Percentiles rank a stretch among this genome's conserved stretches.
phyloP scores from a whole-genome alignment of 805 yeast species.

The Lipomyces sp. region DNA sequence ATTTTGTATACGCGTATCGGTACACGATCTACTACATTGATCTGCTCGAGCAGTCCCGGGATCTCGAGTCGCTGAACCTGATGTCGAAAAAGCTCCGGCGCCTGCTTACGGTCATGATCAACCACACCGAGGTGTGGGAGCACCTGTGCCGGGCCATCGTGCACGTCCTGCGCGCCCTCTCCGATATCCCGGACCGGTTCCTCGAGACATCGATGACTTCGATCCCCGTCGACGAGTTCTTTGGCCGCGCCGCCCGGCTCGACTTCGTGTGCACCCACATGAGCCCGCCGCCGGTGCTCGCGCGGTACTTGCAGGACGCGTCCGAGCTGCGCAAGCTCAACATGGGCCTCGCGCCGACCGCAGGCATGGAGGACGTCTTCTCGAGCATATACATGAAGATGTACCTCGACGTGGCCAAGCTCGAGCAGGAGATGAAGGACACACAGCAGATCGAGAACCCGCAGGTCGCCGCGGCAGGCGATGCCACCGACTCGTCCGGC shows the following conservation, averaged over 20 bases:
- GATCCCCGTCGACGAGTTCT: constrained; percentile 40
- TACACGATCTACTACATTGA: constrained; percentile 65
- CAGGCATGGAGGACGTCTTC: constrained; percentile 62
- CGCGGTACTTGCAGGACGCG: constrained; percentile 45
- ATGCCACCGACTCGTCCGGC: not conserved
- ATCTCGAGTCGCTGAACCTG: constrained; percentile 55
- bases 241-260: constrained; percentile 40
- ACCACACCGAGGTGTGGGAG: constrained; percentile 66
- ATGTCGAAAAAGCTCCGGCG: constrained; percentile 74
- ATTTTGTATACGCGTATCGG: constrained; percentile 70
- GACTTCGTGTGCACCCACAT: constrained; percentile 27
- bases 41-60: constrained; percentile 51
- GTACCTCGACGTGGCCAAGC: constrained; percentile 34
- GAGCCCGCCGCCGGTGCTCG: constrained; percentile 9
- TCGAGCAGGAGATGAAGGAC: constrained; percentile 9
- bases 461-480: constrained; percentile 1
- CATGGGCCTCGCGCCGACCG: constrained; percentile 76
- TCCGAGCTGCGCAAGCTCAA: constrained; percentile 67
- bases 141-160: constrained; percentile 48
- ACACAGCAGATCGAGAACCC: not conserved
- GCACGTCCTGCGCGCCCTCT: constrained; percentile 45
- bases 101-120: constrained; percentile 71
- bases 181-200: constrained; percentile 31
- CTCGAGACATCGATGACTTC: constrained; percentile 20
- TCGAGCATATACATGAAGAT: constrained; percentile 58